Evolutionary conservation across 2,329 filamentous ascomycete genomes (phyloP), one percentile per base, ranked within the genome.

Genomic region (Xylariaceae sp.): DNA sequence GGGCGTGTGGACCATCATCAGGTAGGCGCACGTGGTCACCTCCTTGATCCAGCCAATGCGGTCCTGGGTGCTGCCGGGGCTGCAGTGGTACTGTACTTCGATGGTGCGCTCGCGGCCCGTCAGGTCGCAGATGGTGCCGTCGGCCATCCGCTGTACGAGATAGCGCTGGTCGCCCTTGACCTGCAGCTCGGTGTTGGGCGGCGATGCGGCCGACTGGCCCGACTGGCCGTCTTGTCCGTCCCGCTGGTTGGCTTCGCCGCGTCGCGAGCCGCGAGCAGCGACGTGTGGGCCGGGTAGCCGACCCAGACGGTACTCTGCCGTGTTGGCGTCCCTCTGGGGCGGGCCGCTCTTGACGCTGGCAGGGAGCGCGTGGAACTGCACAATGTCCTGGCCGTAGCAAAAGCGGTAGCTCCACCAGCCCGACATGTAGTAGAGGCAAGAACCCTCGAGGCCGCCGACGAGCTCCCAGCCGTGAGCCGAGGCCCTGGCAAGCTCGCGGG

Each of bases 341-440:
- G 85, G 81, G 9, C 83, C 75, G 3, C 80, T 79, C 39, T 79
- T 77, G 28, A 76, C 71, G 13, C 61, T 61, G 2, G 77, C 77
- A 1, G 86, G 75, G 38, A 90, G 64, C 28, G 87, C 86, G 57
- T 95, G 89, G 60, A 93, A 95, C 59, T 95, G 89, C 51, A 85
- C 83, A 41, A 95, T 80, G 43, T 90, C 78, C 41, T 80, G 73
- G 53, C 85, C 85, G 62, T 94, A 92, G 67, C 89, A 95, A 59
- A 94, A 94, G 48, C 81, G 83, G 61, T 95, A 95, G 53, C 83
- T 92, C 89, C 89, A 95, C 89, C 89, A 95, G 0, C 89, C 89
- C 1, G 79, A 83, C 44, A 88, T 65, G 44, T 70, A 76, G 64
- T 90, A 94, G 43, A 95, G 74, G 58, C 89, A 95, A 32, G 74